phyloP scores from a whole-genome alignment of 345 rosid genomes.

The Eucalyptus marginata region DNA sequence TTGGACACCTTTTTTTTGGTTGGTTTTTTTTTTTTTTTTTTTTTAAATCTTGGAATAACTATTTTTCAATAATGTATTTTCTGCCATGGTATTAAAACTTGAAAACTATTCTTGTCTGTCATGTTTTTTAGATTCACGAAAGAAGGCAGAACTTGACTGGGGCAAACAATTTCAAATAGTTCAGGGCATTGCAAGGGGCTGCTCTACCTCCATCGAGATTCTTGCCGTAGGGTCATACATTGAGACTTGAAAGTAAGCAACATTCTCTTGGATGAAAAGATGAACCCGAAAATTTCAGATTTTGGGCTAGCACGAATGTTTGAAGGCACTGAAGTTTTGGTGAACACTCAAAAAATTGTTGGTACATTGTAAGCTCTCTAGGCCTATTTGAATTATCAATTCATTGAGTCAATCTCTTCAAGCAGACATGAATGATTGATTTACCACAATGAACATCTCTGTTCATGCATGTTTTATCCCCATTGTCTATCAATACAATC shows the following conservation, averaged over 20 bases:
- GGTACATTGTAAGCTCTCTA: slow-evolving; percentile 6
- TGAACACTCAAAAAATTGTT: slow-evolving; percentile 5
- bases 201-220: slow-evolving; percentile 22
- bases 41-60: background rate
- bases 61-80: background rate
- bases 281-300: slow-evolving; percentile 29
- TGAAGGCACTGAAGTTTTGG: background rate
- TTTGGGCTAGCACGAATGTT: slow-evolving; percentile 24
- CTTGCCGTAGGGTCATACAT: slow-evolving; percentile 15
- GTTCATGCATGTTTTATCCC: background rate
- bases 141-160: slow-evolving; percentile 12
- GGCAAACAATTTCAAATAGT: slow-evolving; percentile 9
- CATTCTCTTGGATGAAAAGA: slow-evolving; percentile 8
- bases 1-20: background rate
- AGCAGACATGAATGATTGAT: background rate
- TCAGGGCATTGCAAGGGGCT: slow-evolving; percentile 16
- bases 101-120: background rate
- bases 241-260: slow-evolving; percentile 21
- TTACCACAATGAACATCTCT: background rate
- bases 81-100: background rate
- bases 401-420: background rate
- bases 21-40: background rate
- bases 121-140: background rate
- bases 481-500: no score
- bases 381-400: background rate